These are phyloP conservation scores for Albifimbria verrucaria DNA, from an alignment of 2,329 filamentous ascomycete species.

Conservation along the genomic window DNA sequence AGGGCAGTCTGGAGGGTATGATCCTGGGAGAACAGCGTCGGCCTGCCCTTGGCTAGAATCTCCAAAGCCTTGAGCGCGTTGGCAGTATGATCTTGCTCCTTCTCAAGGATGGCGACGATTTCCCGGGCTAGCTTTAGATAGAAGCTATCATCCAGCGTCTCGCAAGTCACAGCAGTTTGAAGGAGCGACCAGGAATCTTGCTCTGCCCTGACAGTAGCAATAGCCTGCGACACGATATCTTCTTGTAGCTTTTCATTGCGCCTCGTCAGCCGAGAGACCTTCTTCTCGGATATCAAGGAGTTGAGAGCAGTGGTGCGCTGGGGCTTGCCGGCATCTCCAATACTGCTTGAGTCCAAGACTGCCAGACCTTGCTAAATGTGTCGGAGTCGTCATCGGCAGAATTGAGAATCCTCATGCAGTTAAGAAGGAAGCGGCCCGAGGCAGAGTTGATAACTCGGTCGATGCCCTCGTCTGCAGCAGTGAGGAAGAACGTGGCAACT, in stretches of 20 bases:
- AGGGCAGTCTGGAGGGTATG: slow-evolving; percentile 45
- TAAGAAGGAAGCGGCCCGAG: slow-evolving; percentile 63
- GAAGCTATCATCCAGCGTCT: slow-evolving; percentile 33
- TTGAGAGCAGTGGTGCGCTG: slow-evolving; percentile 31
- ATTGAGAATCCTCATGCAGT: slow-evolving; percentile 58
- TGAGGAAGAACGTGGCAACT: slow-evolving; percentile 41
- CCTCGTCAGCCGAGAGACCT: slow-evolving; percentile 35
- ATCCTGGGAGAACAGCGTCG: slow-evolving; percentile 41
- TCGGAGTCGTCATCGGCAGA: slow-evolving; percentile 33
- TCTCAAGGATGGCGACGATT: slow-evolving; percentile 28
- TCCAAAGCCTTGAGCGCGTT: slow-evolving; percentile 43
- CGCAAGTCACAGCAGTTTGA: slow-evolving; percentile 42
- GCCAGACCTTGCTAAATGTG: slow-evolving; percentile 42
- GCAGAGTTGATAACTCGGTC: slow-evolving; percentile 62
- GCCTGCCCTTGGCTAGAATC: slow-evolving; percentile 41
- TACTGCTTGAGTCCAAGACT: slow-evolving; percentile 37
- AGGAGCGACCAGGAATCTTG: slow-evolving; percentile 41
- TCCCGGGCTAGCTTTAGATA: slow-evolving; percentile 30
- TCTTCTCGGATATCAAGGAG: slow-evolving; percentile 44
- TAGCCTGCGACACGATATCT: slow-evolving; percentile 39
- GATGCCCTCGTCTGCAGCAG: slow-evolving; percentile 54
- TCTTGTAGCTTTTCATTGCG: slow-evolving; percentile 41
- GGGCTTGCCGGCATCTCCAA: slow-evolving; percentile 26
- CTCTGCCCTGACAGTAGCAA: slow-evolving; percentile 33
- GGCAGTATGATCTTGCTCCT: slow-evolving; percentile 22